A percentile compares a stretch with the other conserved stretches of the same genome.
phyloP scores from a whole-genome alignment of 2,329 filamentous ascomycete species.

The Conoideocrella luteorostrata region DNA sequence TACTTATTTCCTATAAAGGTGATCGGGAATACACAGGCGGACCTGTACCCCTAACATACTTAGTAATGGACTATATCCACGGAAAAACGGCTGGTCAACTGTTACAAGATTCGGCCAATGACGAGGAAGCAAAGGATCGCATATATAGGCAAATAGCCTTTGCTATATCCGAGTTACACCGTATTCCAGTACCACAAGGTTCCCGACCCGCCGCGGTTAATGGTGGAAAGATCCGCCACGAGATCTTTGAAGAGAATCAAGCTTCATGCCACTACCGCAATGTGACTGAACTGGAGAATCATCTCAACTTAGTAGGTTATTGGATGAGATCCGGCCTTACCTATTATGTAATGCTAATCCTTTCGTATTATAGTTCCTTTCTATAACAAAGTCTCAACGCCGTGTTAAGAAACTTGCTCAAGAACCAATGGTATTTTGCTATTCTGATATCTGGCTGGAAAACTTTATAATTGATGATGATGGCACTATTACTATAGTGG shows the following conservation, averaged over 20 bases:
- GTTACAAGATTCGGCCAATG: slow-evolving; percentile 6
- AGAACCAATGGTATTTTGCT: slow-evolving; percentile 16
- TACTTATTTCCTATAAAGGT: background rate
- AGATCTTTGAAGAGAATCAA: slow-evolving; percentile 8
- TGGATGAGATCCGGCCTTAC: background rate
- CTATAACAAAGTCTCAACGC: slow-evolving; percentile 5
- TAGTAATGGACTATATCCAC: slow-evolving; percentile 8
- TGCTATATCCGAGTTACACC: slow-evolving; percentile 12
- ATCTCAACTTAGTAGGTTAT: slow-evolving; percentile 13
- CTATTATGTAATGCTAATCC: background rate
- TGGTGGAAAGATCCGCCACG: slow-evolving; percentile 3
- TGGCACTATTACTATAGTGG: slow-evolving; percentile 9
- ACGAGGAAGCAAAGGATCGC: slow-evolving; percentile 7
- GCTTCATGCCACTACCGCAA: slow-evolving; percentile 13
- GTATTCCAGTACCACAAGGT: slow-evolving; percentile 11
- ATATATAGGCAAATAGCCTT: slow-evolving; percentile 12
- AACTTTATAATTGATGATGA: slow-evolving; percentile 15
- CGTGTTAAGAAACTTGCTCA: slow-evolving; percentile 8
- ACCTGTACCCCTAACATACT: background rate
- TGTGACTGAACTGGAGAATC: slow-evolving; percentile 12
- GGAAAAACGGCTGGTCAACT: slow-evolving; percentile 6
- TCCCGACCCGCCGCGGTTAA: slow-evolving; percentile 2
- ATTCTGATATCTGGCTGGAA: slow-evolving; percentile 10
- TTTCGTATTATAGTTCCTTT: slow-evolving; percentile 5
- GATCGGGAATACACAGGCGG: background rate